Evolutionary conservation across 2,329 filamentous ascomycete genomes (phyloP), one percentile per base, ranked within the genome.

Genomic region (Trichoderma atrobrunneum): DNA sequence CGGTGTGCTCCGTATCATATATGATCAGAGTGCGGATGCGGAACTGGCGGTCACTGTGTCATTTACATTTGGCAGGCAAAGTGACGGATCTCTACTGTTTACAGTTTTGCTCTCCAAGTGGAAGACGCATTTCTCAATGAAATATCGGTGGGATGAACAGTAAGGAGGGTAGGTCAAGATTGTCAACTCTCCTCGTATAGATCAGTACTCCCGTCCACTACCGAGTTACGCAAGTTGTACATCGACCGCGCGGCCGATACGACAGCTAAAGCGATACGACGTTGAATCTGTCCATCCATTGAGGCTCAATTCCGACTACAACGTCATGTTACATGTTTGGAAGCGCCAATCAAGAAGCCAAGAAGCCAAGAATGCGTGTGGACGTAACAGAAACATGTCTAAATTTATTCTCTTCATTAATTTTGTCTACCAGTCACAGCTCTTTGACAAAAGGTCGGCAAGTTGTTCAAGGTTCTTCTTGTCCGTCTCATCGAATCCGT

Each of bases 401-500:
- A 54, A 3, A 16, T n/a, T 32, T 51, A n/a, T 61, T 61, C 3
- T 28, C n/a, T 62, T 70, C 21, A 34, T 62, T 43, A 48, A 54
- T 24, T 24, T 26, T 16, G 26, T 59, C 73, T 75, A 89, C 90
- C 92, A 94, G 80, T 93, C 90, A 79, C 91, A 93, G 68, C 87
- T 86, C 72, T 79, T 83, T 1, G 83, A 86, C 30, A 94, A 78
- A 71, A 93, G 76, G 16, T 76, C 82, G 0, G 91, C 91, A 77
- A 95, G 81, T 76, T 88, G 83, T 80, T 95, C 92, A 72, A 96
- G 80, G 75, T 88, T 88, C 73, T 78, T 80, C 80, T 86, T 85
- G 79, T 96, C 93, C 59, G 90, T 86, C 72, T 88, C 85, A 75
- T 93, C 89, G 75, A 95, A 95, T 0, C 92, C 92, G 16, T 87